A percentile compares a stretch with the other conserved stretches of the same genome.
Evolutionary conservation across 495 filamentous ascomycete species (phyloP).

Genomic region (Penicillium goetzii): DNA sequence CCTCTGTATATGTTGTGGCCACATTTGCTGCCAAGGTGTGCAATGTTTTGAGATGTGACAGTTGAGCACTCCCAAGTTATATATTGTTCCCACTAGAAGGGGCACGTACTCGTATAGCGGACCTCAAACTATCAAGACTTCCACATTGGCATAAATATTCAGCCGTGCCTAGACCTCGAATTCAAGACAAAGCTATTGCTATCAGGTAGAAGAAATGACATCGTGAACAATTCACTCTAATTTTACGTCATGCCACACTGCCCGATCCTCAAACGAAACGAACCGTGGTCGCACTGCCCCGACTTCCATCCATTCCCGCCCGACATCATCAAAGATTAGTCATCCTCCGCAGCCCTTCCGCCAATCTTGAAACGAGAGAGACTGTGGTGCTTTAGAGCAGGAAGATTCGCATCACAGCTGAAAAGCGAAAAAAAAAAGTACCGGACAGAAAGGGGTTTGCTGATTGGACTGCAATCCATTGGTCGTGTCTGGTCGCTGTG

Average conservation of each 20-base stretch:
- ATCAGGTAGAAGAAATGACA: no score
- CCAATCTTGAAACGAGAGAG: background rate
- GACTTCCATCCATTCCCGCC: no score
- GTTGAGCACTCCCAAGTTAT: background rate
- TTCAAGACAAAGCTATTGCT: no score
- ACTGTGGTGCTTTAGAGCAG: background rate
- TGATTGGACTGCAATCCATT: background rate
- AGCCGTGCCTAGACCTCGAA: no score
- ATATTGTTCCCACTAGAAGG: background rate
- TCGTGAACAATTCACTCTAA: background rate
- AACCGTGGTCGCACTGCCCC: background rate
- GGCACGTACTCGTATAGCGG: no score
- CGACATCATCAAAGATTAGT: constrained; percentile 4
- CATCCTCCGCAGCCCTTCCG: background rate
- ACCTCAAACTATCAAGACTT: no score
- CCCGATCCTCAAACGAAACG: background rate
- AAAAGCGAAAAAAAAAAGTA: background rate
- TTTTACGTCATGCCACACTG: background rate
- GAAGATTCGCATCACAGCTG: background rate
- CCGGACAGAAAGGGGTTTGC: background rate
- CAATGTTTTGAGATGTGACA: background rate
- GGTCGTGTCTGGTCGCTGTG: background rate
- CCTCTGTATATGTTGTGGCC: background rate
- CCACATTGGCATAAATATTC: no score
- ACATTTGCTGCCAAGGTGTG: background rate